These are phyloP conservation scores for Sanghuangporus sanghuang DNA, from an alignment of 1,284 basidiomycete genomes.

Conservation along the genomic window DNA sequence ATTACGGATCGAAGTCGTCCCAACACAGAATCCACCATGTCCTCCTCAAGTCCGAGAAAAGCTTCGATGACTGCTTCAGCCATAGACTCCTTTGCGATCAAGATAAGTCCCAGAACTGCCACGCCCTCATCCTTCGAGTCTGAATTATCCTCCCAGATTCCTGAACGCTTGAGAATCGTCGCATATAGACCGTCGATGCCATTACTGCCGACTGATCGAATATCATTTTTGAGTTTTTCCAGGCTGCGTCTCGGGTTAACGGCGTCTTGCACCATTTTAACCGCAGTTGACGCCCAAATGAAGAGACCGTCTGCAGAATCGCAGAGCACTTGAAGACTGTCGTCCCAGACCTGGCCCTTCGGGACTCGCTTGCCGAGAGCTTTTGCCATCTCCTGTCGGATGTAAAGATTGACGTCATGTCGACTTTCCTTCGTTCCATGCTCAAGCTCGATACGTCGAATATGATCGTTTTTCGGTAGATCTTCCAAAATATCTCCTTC, in stretches of 20 bases:
- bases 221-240: not conserved
- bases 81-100: no score
- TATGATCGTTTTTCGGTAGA: not conserved
- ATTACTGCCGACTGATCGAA: not conserved
- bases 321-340: not conserved
- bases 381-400: not conserved
- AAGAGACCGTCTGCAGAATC: constrained; percentile 1
- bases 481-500: not conserved
- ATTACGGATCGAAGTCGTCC: no score
- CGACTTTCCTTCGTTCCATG: not conserved
- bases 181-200: not conserved
- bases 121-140: no score
- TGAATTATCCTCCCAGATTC: not conserved
- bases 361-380: no score
- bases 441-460: not conserved
- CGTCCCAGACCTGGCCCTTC: not conserved
- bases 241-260: not conserved
- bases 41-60: no score
- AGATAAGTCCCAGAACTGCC: no score
- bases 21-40: no score
- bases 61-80: no score
- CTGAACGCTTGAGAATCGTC: not conserved
- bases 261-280: not conserved
- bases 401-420: not conserved
- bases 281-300: constrained; percentile 4